Evolutionary conservation across 768 basidiomycete species (phyloP).

Genomic region (Panellus pusillus): DNA sequence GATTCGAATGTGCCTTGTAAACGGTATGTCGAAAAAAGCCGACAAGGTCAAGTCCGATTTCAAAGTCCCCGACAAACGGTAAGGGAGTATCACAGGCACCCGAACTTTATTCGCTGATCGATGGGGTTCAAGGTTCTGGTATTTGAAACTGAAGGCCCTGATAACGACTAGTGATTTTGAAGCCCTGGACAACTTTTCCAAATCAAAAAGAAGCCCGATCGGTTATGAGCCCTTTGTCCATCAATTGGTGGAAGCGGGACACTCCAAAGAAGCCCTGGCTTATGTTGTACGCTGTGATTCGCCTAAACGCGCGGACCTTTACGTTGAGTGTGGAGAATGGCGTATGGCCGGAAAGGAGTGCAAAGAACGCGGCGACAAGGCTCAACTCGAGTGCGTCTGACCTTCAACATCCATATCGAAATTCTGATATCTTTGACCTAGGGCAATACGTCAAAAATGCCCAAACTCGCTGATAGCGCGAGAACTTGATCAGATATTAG

Average conservation of each 20-base stretch:
- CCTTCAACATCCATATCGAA: neutral
- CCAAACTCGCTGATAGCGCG: slow-evolving; percentile 81
- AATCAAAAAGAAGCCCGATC: slow-evolving; percentile 88
- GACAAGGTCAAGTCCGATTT: slow-evolving; percentile 89
- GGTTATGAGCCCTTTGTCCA: slow-evolving; percentile 92
- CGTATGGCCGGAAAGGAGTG: slow-evolving; percentile 83
- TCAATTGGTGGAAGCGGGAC: slow-evolving; percentile 73
- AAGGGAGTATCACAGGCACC: slow-evolving; percentile 17
- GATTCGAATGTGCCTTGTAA: slow-evolving; percentile 72
- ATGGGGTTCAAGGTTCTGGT: slow-evolving; percentile 74
- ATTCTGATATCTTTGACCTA: slow-evolving; percentile 30
- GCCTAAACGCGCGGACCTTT: slow-evolving; percentile 80
- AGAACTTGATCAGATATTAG: slow-evolving; percentile 67
- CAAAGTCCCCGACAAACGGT: slow-evolving; percentile 96
- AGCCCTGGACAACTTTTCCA: slow-evolving; percentile 80
- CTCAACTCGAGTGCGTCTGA: slow-evolving; percentile 74
- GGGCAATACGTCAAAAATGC: slow-evolving; percentile 68
- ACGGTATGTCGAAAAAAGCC: slow-evolving; percentile 81
- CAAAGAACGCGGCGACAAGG: slow-evolving; percentile 85
- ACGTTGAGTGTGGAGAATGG: slow-evolving; percentile 91
- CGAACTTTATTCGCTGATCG: neutral
- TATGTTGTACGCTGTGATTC: slow-evolving; percentile 88
- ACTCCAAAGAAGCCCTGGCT: slow-evolving; percentile 68
- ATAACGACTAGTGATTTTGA: slow-evolving; percentile 83
- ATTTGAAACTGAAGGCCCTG: slow-evolving; percentile 83